Conservation (phyloP, 305 asterid genomes). For the Fraxinus sp. region DNA sequence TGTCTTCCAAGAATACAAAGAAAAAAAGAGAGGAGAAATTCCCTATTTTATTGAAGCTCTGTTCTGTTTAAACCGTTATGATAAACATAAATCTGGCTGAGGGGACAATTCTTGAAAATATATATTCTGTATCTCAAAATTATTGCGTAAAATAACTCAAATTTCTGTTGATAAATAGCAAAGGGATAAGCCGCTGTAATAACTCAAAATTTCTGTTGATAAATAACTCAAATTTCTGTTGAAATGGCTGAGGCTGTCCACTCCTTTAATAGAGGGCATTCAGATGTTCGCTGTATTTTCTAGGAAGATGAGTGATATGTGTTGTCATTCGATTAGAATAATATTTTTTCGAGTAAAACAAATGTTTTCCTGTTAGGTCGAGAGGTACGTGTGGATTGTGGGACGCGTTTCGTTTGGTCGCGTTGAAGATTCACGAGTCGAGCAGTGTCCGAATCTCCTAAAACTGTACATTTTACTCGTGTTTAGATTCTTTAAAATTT, state of each 20-base stretch:
- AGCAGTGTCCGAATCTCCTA: neutral
- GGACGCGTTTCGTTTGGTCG: neutral
- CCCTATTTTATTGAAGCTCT: neutral
- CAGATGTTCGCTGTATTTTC: neutral
- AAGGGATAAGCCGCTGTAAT: too few species aligned
- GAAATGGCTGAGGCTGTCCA: neutral
- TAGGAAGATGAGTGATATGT: neutral
- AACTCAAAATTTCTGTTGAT: too few species aligned
- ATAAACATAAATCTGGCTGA: slow-evolving; percentile 27
- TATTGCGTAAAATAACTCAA: neutral
- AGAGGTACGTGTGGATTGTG: neutral
- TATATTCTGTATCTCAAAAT: neutral
- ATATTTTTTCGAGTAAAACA: neutral
- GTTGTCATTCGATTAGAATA: neutral
- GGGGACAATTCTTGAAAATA: slow-evolving; percentile 18
- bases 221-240: too few species aligned
- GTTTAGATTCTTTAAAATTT: too few species aligned
- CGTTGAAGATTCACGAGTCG: neutral
- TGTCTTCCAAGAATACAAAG: neutral
- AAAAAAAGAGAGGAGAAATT: neutral
- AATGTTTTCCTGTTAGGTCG: neutral
- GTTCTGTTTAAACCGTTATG: slow-evolving; percentile 22
- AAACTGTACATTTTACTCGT: neutral
- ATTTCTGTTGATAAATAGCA: too few species aligned
- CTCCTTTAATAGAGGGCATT: neutral